A percentile compares a stretch with the other conserved stretches of the same genome.
These are phyloP conservation scores for Corymbia citriodora DNA, from an alignment of 441 rosid genomes.

Conservation along the genomic window DNA sequence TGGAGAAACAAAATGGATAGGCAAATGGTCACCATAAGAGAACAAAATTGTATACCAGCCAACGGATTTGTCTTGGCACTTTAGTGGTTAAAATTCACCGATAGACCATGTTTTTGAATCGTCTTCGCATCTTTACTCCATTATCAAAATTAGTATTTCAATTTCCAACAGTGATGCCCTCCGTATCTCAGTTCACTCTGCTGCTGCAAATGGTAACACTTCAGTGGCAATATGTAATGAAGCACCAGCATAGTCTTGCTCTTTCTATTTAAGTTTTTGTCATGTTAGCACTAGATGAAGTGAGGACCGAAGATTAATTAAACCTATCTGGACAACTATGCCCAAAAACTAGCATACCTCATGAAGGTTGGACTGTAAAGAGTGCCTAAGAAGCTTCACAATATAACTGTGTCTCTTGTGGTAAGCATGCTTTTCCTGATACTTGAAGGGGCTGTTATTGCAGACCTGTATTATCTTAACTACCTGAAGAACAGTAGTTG, in stretches of 20 bases:
- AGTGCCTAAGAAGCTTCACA: background rate
- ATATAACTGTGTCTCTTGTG: too few species aligned
- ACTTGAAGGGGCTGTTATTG: background rate
- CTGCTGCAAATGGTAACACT: background rate
- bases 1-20: background rate
- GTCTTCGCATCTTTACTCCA: background rate
- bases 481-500: background rate
- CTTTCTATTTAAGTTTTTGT: background rate
- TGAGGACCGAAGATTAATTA: background rate
- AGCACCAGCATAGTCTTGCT: background rate
- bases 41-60: background rate
- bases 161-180: background rate
- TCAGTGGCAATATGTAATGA: background rate
- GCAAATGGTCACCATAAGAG: background rate
- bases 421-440: background rate
- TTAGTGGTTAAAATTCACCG: background rate
- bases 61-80: background rate
- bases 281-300: background rate
- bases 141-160: background rate
- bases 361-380: background rate
- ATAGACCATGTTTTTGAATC: background rate
- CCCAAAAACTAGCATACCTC: background rate
- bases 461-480: background rate
- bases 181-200: background rate
- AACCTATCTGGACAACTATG: background rate